Base-by-base conservation (phyloP, 176 grass and related monocot genomes). In the Miscanthus lutarioriparius region DNA sequence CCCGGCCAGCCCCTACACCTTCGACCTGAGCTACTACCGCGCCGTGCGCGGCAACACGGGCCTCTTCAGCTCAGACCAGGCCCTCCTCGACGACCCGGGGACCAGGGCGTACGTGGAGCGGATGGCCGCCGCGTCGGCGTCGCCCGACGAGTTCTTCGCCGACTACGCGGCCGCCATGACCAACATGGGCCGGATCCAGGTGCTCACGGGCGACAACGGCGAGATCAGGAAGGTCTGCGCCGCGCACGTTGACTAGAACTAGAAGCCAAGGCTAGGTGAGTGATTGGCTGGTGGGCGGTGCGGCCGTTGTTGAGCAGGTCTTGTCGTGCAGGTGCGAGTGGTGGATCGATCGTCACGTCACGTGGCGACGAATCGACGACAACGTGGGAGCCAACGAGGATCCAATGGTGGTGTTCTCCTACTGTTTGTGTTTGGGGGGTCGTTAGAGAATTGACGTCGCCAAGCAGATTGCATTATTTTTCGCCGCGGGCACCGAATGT, bases 161-260 rank as follows among this genome's bases (percentile, higher is more conserved):
- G 87, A 92, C 90, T 92, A 83, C 78, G 90, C 72, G 3, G 19
- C 6, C 40, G 86, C 90, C 83, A 92, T 92, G 79, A 89, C 72
- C 73, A 88, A 92, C 78, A 85, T 92, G 82, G 90, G 74, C 26
- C 23, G 90, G 79, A 75, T 92, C 77, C 74, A 89, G 66, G 90
- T 92, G 79, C 83, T 92, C 80, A 92, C 87, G 0, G 87, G 80
- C 10, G 70, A 15, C 72, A 79, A 65, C 58, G 90, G 87, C 26
- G 87, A 88, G 86, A 86, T 92, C 87, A 92, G 90, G 78, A 47
- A 80, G 4, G 3, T 83, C 20, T 92, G 90, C 75, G 39, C 58
- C 83, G 83, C 67, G 64, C 64, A 80, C 64, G 79, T 89, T 86
- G 87, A 92, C 82, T 92, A 83, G 40, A 67, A 67, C 22, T 89